Evolutionary conservation across 306 rosid species (phyloP), one percentile per base, ranked within the genome.

Genomic region (Trifolium subterraneum): DNA sequence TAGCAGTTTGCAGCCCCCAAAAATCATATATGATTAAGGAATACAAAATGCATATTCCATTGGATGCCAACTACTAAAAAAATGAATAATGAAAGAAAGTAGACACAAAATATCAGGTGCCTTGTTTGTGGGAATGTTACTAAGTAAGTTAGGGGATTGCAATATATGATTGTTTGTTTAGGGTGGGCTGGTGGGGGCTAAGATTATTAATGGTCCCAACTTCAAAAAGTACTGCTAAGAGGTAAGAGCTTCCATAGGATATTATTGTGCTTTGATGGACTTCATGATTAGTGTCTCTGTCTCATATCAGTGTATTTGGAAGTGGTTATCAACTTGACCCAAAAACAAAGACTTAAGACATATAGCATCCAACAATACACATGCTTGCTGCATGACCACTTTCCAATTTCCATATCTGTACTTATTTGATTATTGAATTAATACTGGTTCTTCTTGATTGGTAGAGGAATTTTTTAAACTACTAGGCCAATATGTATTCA

Each of bases 201-300:
- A n/a, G 10, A n/a, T 14, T 10, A 42, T 13, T 42, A 61, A 61
- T 64, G 79, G 39, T 33, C 70, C 58, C 70, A 58, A 58, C 71
- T 67, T 36, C 10, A 36, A 70, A 70, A 72, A 72, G 64, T 68
- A 39, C 25, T 31, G 47, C 18, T 14, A 68, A 48, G 69, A 65
- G 36, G 8, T 14, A 59, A 48, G 69, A 65, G 55, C 64, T 64
- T 42, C 64, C 73, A 41, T 10, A 29, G 50, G 51, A 77, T n/a
- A n/a, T 70, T 31, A 31, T 9, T 54, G 44, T 41, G 74, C 64
- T 44, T 66, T n/a, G 44, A 72, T 72, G 79, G 74, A 27, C 79
- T 58, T 66, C 44, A 79, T 79, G 27, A 72, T n/a, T n/a, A 16
- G 50, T 35, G 50, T 0, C 50, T 12, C 25, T n/a, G 2, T 22